Evolutionary conservation across 1,284 basidiomycete species (phyloP), one percentile per base, ranked within the genome.

Genomic region (Trichosporon coremiiforme): DNA sequence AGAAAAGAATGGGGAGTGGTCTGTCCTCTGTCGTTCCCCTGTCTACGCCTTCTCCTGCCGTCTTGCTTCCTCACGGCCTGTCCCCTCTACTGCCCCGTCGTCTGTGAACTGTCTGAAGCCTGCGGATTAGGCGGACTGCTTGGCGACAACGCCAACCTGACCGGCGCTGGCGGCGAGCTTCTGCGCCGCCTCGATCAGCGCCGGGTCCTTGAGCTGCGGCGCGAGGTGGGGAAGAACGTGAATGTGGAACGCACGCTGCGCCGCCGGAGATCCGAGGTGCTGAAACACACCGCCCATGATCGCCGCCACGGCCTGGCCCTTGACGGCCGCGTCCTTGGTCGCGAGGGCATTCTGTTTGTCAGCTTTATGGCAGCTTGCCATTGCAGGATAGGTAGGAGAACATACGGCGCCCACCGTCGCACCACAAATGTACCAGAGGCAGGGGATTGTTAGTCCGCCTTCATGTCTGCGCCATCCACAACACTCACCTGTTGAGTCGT

Each of bases 201-300:
- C 66, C 13, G 79, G 78, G 73, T 83, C 81, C 38, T 75, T 70
- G 55, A 83, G 70, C 70, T 83, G 82, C 22, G 64, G 33, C 6
- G 70, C 70, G 9, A 82, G 69, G 31, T 75, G 72, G 8, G 82
- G 83, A 36, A 84, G 73, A 38, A 83, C 66, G 62, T 77, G 74
- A 25, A 77, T 69, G 73, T 83, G 82, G 78, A 81, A 84, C n/a
- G 79, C 73, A 15, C 81, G 76, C 53, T 83, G 81, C 2, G 82
- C 82, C 5, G 82, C 82, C 4, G 82, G 78, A 55, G 79, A 80
- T 9, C 83, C 83, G 70, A 75, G 77, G 65, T 81, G 76, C 36
- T 77, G 76, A 70, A 78, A 82, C 29, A 82, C 75, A 12, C 75
- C 83, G 25, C 83, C 83, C 13, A 84, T 47, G 50, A 83, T 73